Base-by-base conservation (phyloP, 129 eudicot species). In the Dittrichia graveolens region DNA sequence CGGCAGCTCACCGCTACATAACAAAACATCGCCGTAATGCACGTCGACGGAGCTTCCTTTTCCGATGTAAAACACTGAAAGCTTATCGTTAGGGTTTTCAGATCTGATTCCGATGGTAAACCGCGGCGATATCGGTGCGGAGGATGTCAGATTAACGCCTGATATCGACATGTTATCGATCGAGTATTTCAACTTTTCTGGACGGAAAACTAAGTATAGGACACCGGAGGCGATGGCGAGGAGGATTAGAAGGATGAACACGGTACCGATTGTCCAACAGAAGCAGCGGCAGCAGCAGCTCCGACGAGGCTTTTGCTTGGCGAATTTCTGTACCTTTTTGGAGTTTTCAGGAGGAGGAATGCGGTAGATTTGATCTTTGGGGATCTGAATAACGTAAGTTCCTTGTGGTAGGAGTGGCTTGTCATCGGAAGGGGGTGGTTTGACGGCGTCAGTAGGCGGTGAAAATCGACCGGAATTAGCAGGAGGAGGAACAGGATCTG, bases 341-440 rank as follows among this genome's bases (percentile, higher is more conserved):
- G 90, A 67, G 78, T 93, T 93, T 71, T 85, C 96, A 2, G 95
- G 92, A 3, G 95, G 92, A 3, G 98, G 98, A 15, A 70, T 43
- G 41, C 92, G 91, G 83, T 81, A 87, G 60, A 93, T 72, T 34
- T 89, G 96, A 19, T 93, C 96, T 46, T 85, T 89, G 5, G 96
- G 96, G 70, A 93, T 53, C 66, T 85, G 98, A 69, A 93, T 83
- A 41, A 93, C 78, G 79, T 89, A 89, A 2, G 96, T 89, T 4
- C 77, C 81, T 10, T 91, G 79, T 34, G 91, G 81, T 11, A 82
- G 88, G 4, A 78, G 68, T 5, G 83, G 80, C 59, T 79, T 78
- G 31, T 71, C 55, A 48, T 72, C 82, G 75, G 75, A 46, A 78
- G 41, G 31, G 16, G 47, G 43, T 52, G 50, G 67, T 15, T 69